These are phyloP conservation scores for Phytophthora litchii DNA, from an alignment of 352 stramenopile species.

Conservation along the genomic window DNA sequence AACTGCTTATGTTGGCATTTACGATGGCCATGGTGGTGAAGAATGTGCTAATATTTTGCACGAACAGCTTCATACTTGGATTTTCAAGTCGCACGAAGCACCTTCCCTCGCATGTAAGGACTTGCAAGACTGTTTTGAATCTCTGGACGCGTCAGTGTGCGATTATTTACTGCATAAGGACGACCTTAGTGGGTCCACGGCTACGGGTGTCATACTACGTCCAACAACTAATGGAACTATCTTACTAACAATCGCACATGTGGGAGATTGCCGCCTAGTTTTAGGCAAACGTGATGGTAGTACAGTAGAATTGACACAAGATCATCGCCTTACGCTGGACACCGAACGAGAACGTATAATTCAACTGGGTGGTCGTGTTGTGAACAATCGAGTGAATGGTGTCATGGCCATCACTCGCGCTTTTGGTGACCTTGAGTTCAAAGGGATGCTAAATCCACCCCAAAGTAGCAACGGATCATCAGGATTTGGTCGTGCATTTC, in stretches of 20 bases:
- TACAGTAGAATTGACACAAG: constrained; percentile 56
- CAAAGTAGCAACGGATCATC: constrained; percentile 21
- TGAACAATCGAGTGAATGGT: constrained; percentile 87
- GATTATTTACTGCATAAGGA: constrained; percentile 75
- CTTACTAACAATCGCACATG: constrained; percentile 53
- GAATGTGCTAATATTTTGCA: constrained; percentile 76
- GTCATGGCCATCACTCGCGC: constrained; percentile 86
- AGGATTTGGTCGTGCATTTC: constrained; percentile 18
- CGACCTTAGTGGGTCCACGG: constrained; percentile 81
- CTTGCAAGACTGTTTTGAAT: constrained; percentile 59
- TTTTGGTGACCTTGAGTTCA: constrained; percentile 88
- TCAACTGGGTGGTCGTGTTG: constrained; percentile 58
- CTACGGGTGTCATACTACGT: constrained; percentile 63
- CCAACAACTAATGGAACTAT: constrained; percentile 19
- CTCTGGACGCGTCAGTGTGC: constrained; percentile 71
- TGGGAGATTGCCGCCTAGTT: constrained; percentile 81
- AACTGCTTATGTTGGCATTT: constrained; percentile 72
- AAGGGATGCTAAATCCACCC: constrained; percentile 41
- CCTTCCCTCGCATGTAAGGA: constrained; percentile 25
- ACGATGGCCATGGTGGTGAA: constrained; percentile 85
- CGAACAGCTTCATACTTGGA: constrained; percentile 72
- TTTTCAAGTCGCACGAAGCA: constrained; percentile 50
- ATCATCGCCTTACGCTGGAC: constrained; percentile 66
- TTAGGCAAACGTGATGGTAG: constrained; percentile 47
- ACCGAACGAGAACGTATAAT: constrained; percentile 63